Evolutionary conservation across 768 basidiomycete species (phyloP), one percentile per base, ranked within the genome.

Genomic region (Mycena maculata): DNA sequence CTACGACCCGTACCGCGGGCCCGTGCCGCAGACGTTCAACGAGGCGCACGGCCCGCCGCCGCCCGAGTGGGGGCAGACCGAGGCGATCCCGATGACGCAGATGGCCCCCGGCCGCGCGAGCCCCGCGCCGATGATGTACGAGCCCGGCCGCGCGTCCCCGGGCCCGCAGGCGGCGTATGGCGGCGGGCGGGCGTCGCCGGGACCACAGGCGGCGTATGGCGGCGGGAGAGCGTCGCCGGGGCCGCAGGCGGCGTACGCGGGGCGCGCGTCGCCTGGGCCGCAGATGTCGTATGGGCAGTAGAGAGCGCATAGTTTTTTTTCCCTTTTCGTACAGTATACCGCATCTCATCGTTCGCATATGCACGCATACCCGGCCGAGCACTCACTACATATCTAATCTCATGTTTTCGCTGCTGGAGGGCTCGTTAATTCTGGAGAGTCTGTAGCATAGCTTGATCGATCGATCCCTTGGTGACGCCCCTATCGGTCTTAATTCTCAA

Each of bases 1-100:
- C 75, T 92, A 93, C 71, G 94, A 95, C 76, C 93, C 93, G 23
- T 95, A 95, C 76, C 84, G 86, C 28, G 92, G 91, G 2, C 90
- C 92, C n/a, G 80, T 90, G 22, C 90, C 91, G 8, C 85, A 85
- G 55, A 84, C 91, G 2, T 83, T 93, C 52, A 82, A 85, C 50
- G 86, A 89, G 38, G 73, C 71, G 23, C 70, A 68, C 16, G 77
- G 67, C 3, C 72, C 75, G 39, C 67, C 61, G 63, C 71, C 60
- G 38, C 45, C 60, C 31, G 82, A 82, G 25, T 84, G 82, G 81
- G 79, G 77, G 20, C 74, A 81, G 50, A 52, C n/a, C 49, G 92
- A 94, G 75, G 84, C 86, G 5, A 91, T 92, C 54, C 90, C 91
- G 22, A 93, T 94, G 92, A 92, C 87, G 1, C 89, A 91, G 73